Evolutionary conservation across 495 filamentous ascomycete genomes (phyloP), one percentile per base, ranked within the genome.

Genomic region (Hypoxylon lienhwacheense): DNA sequence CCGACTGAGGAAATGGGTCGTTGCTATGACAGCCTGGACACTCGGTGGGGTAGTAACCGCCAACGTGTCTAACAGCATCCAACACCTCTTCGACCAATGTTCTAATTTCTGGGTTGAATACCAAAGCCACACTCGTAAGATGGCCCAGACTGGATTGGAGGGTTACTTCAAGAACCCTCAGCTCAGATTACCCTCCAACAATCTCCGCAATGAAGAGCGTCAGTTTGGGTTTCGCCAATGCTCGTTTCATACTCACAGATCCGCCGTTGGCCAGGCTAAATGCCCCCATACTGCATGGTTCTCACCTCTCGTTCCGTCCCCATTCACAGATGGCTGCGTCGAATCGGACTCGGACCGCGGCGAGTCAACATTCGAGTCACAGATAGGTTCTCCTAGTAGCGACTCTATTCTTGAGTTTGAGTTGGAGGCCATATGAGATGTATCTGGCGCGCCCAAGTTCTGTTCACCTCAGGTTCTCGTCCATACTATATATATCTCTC

Each of bases 111-210:
- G 46, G 40, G 67, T 66, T 34, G 75, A 78, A 37, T 78, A 76
- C 53, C 42, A 62, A 36, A 63, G 56, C 28, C 74, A 78, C 53
- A 61, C 75, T 3, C 52, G 55, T 24, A 76, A 75, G 62, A 72
- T 77, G 67, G 49, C 59, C 5, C 57, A 61, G 39, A 67, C 67
- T 49, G 64, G 73, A 29, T 67, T 73, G 21, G 73, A 77, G 51
- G 54, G 72, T 41, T 64, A 69, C 47, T 65, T 76, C 57, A 78
- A 78, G 65, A 77, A 77, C 61, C 75, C 75, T 0, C 74, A 76
- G 59, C 66, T 78, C 10, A 57, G 74, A 34, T 56, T 78, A 2
- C 73, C 73, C 3, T 68, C 65, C 29, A 78, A 76, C 59, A 66
- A 66, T 26, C 64, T 77, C 4, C 60, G 66, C 25, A 75, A 66